Evolutionary conservation across 208 protist species (phyloP), one percentile per base, ranked within the genome.

Genomic region (Leishmania major): DNA sequence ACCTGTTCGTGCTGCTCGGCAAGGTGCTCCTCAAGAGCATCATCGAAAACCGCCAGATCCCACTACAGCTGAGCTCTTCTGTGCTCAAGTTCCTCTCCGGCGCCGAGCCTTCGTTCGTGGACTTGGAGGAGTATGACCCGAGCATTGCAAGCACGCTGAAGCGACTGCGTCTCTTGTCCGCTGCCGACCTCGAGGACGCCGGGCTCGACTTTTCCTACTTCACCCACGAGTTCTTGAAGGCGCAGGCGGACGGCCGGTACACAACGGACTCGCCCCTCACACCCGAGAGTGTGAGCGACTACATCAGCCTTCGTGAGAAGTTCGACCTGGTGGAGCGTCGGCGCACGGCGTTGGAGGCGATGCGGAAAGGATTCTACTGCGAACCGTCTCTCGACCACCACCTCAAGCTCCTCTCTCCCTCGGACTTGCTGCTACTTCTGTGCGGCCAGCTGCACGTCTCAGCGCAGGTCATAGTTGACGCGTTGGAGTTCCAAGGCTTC

Each of bases 21-120:
- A 93, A 92, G 81, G 83, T 92, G 31, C 78, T 95, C 11, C 75
- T 93, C 13, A 95, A 95, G 89, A 92, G 73, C 82, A 87, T 95
- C 55, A 83, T 93, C 40, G 90, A 93, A 75, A 92, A 89, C 59
- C 82, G 89, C 5, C 85, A 89, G 49, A 78, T 92, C 4, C 92
- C 92, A 17, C 71, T 95, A 43, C 88, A 88, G 76, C 92, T 95
- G 49, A 93, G 88, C 89, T 77, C 85, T 8, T 81, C 87, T 1
- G 87, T 95, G 40, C 86, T 95, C 81, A 93, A 93, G 84, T 91
- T 87, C 76, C 84, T 95, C 43, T 89, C 85, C 71, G 87, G 84
- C 43, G 83, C 70, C 1, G 57, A 79, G 55, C 77, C 80, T 10
- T 91, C 87, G 51, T 90, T 95, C 19, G 77, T 87, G 5, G 91